Conservation (phyloP, 495 filamentous ascomycete genomes). For the Neurospora sp. region DNA sequence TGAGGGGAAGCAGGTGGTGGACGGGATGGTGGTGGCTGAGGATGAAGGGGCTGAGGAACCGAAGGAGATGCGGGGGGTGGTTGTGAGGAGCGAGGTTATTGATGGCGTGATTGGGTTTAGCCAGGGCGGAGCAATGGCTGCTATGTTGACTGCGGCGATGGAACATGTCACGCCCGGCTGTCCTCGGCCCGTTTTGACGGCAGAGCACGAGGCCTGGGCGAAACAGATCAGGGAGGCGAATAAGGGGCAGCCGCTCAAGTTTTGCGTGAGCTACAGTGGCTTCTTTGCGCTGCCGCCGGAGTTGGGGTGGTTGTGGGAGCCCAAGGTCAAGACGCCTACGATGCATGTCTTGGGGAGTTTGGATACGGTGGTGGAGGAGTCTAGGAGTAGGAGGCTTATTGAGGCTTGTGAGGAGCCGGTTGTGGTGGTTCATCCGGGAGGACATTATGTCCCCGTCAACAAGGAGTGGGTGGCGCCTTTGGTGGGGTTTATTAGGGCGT, state of each 20-base stretch:
- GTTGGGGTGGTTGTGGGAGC: constrained; percentile 67
- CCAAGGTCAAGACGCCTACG: constrained; percentile 63
- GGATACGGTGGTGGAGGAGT: constrained; percentile 84
- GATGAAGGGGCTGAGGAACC: not conserved
- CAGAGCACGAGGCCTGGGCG: constrained; percentile 22
- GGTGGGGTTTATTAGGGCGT: constrained; percentile 62
- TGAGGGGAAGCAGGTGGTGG: not conserved
- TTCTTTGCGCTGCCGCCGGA: constrained; percentile 55
- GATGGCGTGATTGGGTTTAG: constrained; percentile 71
- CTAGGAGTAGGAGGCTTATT: constrained; percentile 51
- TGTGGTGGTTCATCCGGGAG: constrained; percentile 80
- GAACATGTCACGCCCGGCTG: constrained; percentile 29
- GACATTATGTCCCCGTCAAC: constrained; percentile 79
- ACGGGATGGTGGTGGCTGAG: not conserved
- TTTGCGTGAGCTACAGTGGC: constrained; percentile 70
- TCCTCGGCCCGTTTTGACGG: too few species aligned
- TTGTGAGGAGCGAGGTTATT: constrained; percentile 43
- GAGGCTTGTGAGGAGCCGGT: constrained; percentile 52
- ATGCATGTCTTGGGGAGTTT: constrained; percentile 75
- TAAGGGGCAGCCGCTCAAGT: constrained; percentile 55
- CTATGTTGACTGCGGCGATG: constrained; percentile 51
- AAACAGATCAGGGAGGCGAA: constrained; percentile 32
- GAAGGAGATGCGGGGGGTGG: not conserved
- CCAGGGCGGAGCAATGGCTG: constrained; percentile 58
- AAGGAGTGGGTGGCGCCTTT: constrained; percentile 69